Evolutionary conservation across 164 flowering plant species (phyloP), one percentile per base, ranked within the genome.

Genomic region (Magnolia changhungtana): DNA sequence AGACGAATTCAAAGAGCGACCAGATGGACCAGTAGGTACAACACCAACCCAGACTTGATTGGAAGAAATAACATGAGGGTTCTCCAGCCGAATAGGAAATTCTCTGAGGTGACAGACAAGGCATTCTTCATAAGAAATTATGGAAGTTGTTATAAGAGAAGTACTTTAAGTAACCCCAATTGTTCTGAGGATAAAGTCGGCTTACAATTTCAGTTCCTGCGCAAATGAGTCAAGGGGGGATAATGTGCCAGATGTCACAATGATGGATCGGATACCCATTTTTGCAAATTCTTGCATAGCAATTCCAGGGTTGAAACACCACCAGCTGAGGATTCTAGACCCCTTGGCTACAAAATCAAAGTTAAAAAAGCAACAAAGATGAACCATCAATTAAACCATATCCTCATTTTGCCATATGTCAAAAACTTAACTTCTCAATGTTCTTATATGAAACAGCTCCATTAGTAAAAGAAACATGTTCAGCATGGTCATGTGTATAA

Each of bases 291-390:
- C 93, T 78, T 89, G 87, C 98, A 96, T 87, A 50, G 98, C 88
- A 78, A 92, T 79, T 80, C 99, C 99, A 4, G 99, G 99, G 84
- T 94, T 92, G 80, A 96, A 96, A 76, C 99, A 96, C 99, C 99
- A 96, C 99, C 99, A 96, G 86, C 99, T 91, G 75, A 96, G 89
- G 58, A 84, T 92, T 81, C 97, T 91, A 29, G 97, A 88, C 66
- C 81, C 63, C 85, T 84, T 93, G 71, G 92, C 98, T 95, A 82
- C 74, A 80, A 76, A 69, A 78, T 72, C 59, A 69, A 71, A 73
- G 11, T n/a, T 7, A 69, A 67, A 20, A 49, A 27, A 20, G 24
- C 49, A 29, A 27, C 49, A 65, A 23, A 59, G 68, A 31, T 58
- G 13, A 16, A 29, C 13, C 14, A 24, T 29, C 29, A 19, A 55